These are phyloP conservation scores for Paecilomyces variotii DNA, from an alignment of 2,329 filamentous ascomycete genomes.

Conservation along the genomic window DNA sequence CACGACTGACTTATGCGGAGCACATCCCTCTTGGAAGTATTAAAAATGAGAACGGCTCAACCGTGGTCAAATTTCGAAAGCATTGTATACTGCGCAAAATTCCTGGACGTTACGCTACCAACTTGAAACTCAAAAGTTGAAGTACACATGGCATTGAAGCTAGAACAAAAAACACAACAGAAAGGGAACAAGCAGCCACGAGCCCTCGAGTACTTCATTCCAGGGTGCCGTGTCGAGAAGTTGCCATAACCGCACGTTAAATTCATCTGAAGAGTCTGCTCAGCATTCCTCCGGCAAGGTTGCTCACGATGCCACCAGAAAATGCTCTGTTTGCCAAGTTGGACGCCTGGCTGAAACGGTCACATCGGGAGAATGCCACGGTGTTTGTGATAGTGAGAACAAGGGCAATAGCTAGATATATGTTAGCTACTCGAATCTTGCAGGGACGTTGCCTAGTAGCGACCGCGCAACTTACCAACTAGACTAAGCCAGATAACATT, in stretches of 20 bases:
- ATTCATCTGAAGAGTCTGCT: constrained; percentile 45
- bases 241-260: not conserved
- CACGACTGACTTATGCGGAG: not conserved
- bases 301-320: constrained; percentile 47
- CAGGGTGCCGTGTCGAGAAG: not conserved
- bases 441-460: not conserved
- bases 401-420: constrained; percentile 37
- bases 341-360: constrained; percentile 50
- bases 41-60: not conserved
- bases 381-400: constrained; percentile 45
- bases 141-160: not conserved
- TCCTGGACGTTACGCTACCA: not conserved
- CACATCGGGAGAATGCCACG: constrained; percentile 44
- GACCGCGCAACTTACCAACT: constrained; percentile 36
- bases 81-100: not conserved
- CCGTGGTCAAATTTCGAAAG: not conserved
- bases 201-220: not conserved
- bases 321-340: constrained; percentile 50
- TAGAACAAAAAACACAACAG: not conserved
- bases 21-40: not conserved
- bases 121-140: not conserved
- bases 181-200: not conserved
- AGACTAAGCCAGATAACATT: constrained; percentile 44
- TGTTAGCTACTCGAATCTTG: constrained; percentile 1
- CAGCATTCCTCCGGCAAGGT: constrained; percentile 47